Evolutionary conservation across 192 early-diverging fungal species (phyloP).

Genomic region (Paraglomus brasilianum): DNA sequence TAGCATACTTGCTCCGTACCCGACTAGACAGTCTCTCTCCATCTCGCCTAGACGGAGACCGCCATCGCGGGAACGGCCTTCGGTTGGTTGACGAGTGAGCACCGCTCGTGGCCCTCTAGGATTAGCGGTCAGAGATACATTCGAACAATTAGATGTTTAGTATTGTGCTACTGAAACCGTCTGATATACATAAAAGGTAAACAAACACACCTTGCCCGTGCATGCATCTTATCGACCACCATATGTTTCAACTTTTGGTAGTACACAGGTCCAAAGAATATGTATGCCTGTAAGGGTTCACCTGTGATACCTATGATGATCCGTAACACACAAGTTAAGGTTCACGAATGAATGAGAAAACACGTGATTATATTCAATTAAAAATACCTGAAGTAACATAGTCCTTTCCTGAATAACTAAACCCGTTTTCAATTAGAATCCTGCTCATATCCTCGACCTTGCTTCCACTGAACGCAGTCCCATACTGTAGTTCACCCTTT

Average conservation of each 20-base stretch:
- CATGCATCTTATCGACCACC: conserved; percentile 99
- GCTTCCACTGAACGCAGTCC: conserved; percentile 92
- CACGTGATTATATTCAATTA: background rate
- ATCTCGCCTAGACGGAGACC: conserved; percentile 97
- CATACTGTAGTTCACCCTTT: conserved; percentile 90
- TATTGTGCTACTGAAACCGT: background rate
- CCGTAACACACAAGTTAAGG: background rate
- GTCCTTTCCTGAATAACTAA: conserved; percentile 96
- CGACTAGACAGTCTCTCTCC: conserved; percentile 98
- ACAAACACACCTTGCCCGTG: conserved; percentile 64
- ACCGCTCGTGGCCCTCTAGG: conserved; percentile 83
- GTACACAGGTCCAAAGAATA: conserved; percentile 95
- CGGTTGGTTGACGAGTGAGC: conserved; percentile 93
- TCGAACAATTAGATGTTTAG: background rate
- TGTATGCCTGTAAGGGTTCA: conserved; percentile 90
- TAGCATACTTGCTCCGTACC: conserved; percentile 92
- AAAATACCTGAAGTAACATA: conserved; percentile 81
- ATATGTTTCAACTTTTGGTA: conserved; percentile 99
- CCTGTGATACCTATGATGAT: conserved; percentile 64
- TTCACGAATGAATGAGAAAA: background rate
- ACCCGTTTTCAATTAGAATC: conserved; percentile 90
- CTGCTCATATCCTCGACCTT: conserved; percentile 96
- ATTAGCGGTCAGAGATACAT: too few species aligned
- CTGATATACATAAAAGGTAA: background rate
- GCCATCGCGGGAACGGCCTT: conserved; percentile 95